Evolutionary conservation across 2,329 filamentous ascomycete species (phyloP).

Genomic region (Botrytis fragariae): DNA sequence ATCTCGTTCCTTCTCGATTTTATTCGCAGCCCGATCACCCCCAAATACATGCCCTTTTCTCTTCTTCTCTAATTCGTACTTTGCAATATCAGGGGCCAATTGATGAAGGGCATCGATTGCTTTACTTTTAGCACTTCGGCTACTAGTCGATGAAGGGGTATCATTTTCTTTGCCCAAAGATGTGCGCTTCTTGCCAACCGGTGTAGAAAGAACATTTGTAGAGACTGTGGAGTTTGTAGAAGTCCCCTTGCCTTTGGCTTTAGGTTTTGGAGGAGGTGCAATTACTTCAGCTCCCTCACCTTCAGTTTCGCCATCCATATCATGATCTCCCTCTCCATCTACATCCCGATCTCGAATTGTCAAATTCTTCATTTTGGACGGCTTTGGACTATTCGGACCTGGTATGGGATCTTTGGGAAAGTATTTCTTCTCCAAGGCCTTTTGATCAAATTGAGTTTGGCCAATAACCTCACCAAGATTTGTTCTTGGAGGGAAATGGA

Average conservation of each 20-base stretch:
- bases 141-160: constrained; percentile 72
- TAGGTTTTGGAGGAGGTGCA: constrained; percentile 3
- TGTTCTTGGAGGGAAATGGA: constrained; percentile 80
- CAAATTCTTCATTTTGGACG: constrained; percentile 48
- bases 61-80: constrained; percentile 94
- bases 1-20: constrained; percentile 51
- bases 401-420: constrained; percentile 48
- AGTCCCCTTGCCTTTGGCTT: constrained; percentile 21
- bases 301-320: constrained; percentile 16
- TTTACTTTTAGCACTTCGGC: constrained; percentile 83
- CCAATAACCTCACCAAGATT: constrained; percentile 93
- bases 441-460: constrained; percentile 74
- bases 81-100: constrained; percentile 77
- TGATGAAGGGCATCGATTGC: constrained; percentile 75
- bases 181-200: constrained; percentile 46
- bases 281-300: constrained; percentile 29
- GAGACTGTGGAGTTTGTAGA: constrained; percentile 9
- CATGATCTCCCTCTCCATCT: constrained; percentile 41
- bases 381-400: constrained; percentile 46
- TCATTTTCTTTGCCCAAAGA: constrained; percentile 77
- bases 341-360: constrained; percentile 37
- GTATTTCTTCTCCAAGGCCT: constrained; percentile 62
- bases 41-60: constrained; percentile 60
- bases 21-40: constrained; percentile 60
- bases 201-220: constrained; percentile 46